Conservation (phyloP, 2,329 filamentous ascomycete genomes). For the Ophiostoma novo-ulmi region DNA sequence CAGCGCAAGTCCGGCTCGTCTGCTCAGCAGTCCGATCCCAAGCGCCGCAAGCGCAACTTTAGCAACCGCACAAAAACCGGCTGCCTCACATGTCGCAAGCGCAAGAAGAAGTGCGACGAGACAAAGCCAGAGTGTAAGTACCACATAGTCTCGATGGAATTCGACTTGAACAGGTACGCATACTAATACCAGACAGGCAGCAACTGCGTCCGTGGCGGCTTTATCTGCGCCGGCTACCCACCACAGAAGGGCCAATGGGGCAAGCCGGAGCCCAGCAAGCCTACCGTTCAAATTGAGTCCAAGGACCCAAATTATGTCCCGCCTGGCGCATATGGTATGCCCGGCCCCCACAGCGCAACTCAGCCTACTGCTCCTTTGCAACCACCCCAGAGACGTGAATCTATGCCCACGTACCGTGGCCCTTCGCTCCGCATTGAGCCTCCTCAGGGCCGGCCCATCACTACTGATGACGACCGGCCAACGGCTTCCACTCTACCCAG, state of each 20-base stretch:
- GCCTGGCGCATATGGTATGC: constrained; percentile 57
- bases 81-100: constrained; percentile 81
- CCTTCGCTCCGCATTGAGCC: constrained; percentile 59
- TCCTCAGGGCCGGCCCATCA: constrained; percentile 52
- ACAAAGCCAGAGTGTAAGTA: constrained; percentile 82
- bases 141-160: background rate
- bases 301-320: constrained; percentile 66
- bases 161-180: constrained; percentile 1
- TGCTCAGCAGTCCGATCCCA: constrained; percentile 54
- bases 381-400: constrained; percentile 47
- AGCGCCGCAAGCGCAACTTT: constrained; percentile 74
- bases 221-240: constrained; percentile 86
- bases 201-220: constrained; percentile 86
- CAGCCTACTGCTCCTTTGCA: constrained; percentile 15
- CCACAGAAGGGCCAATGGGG: constrained; percentile 72
- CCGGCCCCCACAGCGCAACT: constrained; percentile 31
- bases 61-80: constrained; percentile 95
- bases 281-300: constrained; percentile 70
- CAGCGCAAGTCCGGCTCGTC: constrained; percentile 43
- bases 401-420: constrained; percentile 55
- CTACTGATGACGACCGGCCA: constrained; percentile 53
- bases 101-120: constrained; percentile 99
- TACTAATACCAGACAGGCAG: constrained; percentile 50
- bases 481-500: constrained; percentile 57
- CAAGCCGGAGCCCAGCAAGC: constrained; percentile 66